Conservation (phyloP, 2,329 filamentous ascomycete genomes). For the Septoria linicola region DNA sequence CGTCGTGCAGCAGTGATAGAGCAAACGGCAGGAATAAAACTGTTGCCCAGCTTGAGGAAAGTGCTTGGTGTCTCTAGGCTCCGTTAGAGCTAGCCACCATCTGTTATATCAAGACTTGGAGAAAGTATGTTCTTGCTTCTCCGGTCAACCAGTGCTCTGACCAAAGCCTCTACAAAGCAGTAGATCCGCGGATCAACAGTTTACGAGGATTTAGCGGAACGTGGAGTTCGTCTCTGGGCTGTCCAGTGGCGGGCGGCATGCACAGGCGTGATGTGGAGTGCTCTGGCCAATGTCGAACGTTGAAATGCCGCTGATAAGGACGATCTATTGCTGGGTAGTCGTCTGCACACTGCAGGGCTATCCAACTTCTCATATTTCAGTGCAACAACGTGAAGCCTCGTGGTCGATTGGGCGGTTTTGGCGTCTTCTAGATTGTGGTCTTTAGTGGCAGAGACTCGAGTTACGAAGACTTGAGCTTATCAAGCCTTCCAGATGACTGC, state of each 20-base stretch:
- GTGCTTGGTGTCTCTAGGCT: background rate
- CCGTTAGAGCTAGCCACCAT: background rate
- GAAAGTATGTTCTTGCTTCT: conserved; percentile 20
- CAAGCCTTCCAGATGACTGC: no score
- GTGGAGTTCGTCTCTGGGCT: background rate
- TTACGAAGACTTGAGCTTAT: no score
- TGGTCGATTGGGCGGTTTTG: background rate
- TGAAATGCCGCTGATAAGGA: background rate
- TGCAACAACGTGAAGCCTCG: background rate
- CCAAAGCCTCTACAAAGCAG: conserved; percentile 14
- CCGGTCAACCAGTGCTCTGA: conserved; percentile 20
- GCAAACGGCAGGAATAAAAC: background rate
- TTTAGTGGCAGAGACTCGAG: no score
- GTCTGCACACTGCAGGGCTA: background rate
- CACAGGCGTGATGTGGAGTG: background rate
- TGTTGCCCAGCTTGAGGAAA: background rate
- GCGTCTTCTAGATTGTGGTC: conserved; percentile 1
- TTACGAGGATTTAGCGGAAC: conserved; percentile 8
- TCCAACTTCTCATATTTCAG: background rate
- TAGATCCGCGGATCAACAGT: conserved; percentile 27
- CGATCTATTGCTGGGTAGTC: background rate
- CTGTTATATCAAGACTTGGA: background rate
- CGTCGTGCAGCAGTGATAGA: background rate
- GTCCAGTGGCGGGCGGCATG: background rate
- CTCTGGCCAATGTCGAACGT: background rate